Base-by-base conservation (phyloP, 1,139 yeast genomes). In the Wickerhamomyces sp. region DNA sequence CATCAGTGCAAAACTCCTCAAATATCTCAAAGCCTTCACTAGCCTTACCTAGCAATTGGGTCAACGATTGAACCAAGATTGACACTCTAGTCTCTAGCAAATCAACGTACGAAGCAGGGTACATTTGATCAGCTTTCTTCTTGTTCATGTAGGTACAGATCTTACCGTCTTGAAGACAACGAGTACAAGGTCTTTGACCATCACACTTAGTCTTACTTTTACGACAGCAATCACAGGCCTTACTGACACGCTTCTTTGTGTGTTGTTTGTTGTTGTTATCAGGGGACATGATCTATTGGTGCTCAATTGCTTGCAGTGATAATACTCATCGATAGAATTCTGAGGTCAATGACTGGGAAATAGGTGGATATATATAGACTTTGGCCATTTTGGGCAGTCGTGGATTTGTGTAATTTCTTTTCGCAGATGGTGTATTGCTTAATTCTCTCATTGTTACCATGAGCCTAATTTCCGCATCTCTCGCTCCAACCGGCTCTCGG, bases 211-310 rank as follows among this genome's bases (percentile, higher is more conserved):
- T 78, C 59, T 78, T 81, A 53, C 80, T 80, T 52, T 80, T 72
- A 33, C 89, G 66, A 58, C 93, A 83, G 35, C 83, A 75, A 54
- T 83, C 91, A 50, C 93, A 83, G 6, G 93, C 93, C 53, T 81
- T 82, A 26, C 86, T 85, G 6, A 83, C 91, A 42, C 93, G 60
- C 58, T 77, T 79, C 65, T 80, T 81, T 10, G 42, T 26, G 26
- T 42, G 43, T 28, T 18, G 2, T 21, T 16, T 28, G 5, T 28
- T 24, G 16, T 26, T 26, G n/a, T n/a, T n/a, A n/a, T n/a, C n/a
- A n/a, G n/a, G n/a, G n/a, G n/a, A n/a, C n/a, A n/a, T n/a, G n/a
- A n/a, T n/a, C n/a, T n/a, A n/a, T n/a, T n/a, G n/a, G n/a, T n/a
- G n/a, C n/a, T n/a, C n/a, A n/a, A n/a, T n/a, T n/a, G n/a, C n/a